Conservation (phyloP, 176 grass and related monocot genomes). For the Echinochloa phyllopogon region DNA sequence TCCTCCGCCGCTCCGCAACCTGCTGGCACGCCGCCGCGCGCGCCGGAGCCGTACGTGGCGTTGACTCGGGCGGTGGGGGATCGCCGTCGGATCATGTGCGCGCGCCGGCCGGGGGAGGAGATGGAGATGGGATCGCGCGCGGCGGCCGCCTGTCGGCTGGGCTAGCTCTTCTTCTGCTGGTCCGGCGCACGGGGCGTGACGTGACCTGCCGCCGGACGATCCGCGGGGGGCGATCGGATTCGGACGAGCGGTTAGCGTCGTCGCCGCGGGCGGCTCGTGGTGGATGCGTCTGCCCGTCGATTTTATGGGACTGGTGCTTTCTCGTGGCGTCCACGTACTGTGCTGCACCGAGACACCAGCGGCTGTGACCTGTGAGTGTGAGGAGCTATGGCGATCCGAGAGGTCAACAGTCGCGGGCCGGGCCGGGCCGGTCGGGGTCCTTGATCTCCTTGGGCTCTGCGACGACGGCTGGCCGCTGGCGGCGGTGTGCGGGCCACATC, state of each 20-base stretch:
- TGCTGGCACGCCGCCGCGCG: background rate
- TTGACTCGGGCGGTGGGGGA: background rate
- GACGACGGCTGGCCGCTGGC: too few species aligned
- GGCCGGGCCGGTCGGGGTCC: too few species aligned
- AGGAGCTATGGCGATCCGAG: too few species aligned
- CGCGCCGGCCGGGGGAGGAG: background rate
- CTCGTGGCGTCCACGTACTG: too few species aligned
- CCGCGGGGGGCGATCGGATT: background rate
- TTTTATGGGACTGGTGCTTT: too few species aligned
- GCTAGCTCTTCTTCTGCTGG: background rate
- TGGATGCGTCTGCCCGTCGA: too few species aligned
- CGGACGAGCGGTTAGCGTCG: background rate
- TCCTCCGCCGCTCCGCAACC: background rate
- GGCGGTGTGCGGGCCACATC: too few species aligned
- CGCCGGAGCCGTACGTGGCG: background rate
- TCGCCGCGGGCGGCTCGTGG: too few species aligned
- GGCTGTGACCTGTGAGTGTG: too few species aligned
- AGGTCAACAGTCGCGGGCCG: too few species aligned
- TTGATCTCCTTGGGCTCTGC: too few species aligned
- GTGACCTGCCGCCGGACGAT: background rate
- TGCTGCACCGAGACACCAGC: too few species aligned
- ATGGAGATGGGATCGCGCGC: background rate
- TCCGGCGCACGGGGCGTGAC: background rate
- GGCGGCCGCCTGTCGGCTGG: slow-evolving; percentile 19
- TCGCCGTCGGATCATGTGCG: slow-evolving; percentile 11